Evolutionary conservation across 2,329 filamentous ascomycete species (phyloP), one percentile per base, ranked within the genome.

Genomic region (Aspergillus sp.): DNA sequence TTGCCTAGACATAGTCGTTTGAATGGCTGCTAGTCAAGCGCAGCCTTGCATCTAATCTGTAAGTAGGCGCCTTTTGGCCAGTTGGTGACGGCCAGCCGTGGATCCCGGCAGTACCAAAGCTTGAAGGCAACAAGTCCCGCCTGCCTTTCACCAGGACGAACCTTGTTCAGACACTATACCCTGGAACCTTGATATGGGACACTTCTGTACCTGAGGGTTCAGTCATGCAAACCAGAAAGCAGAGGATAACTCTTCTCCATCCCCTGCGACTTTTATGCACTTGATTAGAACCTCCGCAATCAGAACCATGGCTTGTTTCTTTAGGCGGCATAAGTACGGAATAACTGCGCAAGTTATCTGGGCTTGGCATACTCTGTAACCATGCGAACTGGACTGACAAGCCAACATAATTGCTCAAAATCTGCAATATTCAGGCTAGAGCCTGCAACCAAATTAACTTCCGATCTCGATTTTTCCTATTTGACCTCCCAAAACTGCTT

Each of bases 21-120:
- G 9, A 32, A 32, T 7, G n/a, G 47, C 47, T 32, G 47, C 47
- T 21, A 30, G 23, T 32, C 32, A n/a, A 15, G 47, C 13, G 15
- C 45, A 49, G 45, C 45, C 45, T 49, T 49, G 45, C 25, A 30
- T 30, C 5, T 15, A 21, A 28, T 23, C 45, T 23, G 15, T 49
- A 49, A 41, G 51, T 54, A 21, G 30, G 25, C 48, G 13, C 51
- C 51, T 28, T 25, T 15, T 25, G 32, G 19, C 32, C 51, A 54
- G 36, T 13, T 38, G 32, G 28, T 57, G 58, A 52, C 38, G 47
- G 48, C 54, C 21, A 41, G 43, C 53, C 59, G 54, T 52, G 58
- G 54, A 60, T 43, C 59, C 21, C 41, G 41, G 17, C 59, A 45
- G 57, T 55, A 23, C 28, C 32, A 53, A 61, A 55, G 59, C 59